Evolutionary conservation across 208 protist genomes (phyloP).

Genomic region (Trypanosoma boissoni): DNA sequence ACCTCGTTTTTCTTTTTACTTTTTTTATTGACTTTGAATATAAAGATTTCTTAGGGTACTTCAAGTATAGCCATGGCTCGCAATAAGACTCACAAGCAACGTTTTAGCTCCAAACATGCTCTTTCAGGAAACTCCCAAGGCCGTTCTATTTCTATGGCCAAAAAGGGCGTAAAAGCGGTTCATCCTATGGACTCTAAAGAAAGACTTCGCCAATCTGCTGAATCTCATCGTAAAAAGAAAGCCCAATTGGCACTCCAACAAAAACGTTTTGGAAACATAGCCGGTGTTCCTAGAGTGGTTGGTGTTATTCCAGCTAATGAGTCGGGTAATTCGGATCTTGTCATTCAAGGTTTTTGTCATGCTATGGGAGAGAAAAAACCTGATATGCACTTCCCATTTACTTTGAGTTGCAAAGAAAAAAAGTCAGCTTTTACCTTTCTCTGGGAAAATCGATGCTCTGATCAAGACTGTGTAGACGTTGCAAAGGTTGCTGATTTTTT

Average conservation of each 20-base stretch:
- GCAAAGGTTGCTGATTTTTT: slow-evolving; percentile 84
- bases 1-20: no score
- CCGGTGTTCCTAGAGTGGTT: slow-evolving; percentile 60
- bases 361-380: slow-evolving; percentile 37
- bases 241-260: slow-evolving; percentile 39
- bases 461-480: slow-evolving; percentile 80
- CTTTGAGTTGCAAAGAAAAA: slow-evolving; percentile 54
- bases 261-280: slow-evolving; percentile 44
- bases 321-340: slow-evolving; percentile 71
- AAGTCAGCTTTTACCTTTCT: slow-evolving; percentile 77
- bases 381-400: slow-evolving; percentile 45
- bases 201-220: slow-evolving; percentile 39
- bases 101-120: slow-evolving; percentile 38
- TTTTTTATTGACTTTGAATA: no score
- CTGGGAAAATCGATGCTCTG: slow-evolving; percentile 74
- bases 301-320: slow-evolving; percentile 84
- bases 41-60: slow-evolving; percentile 4
- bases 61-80: slow-evolving; percentile 44
- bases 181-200: slow-evolving; percentile 48
- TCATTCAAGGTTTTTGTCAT: slow-evolving; percentile 56
- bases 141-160: slow-evolving; percentile 36
- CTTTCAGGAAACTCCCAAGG: slow-evolving; percentile 62
- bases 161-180: slow-evolving; percentile 39
- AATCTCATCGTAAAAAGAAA: slow-evolving; percentile 48
- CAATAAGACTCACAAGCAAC: slow-evolving; percentile 57